Evolutionary conservation across 2,329 filamentous ascomycete genomes (phyloP).

Genomic region (Trichoderma brevicompactum): DNA sequence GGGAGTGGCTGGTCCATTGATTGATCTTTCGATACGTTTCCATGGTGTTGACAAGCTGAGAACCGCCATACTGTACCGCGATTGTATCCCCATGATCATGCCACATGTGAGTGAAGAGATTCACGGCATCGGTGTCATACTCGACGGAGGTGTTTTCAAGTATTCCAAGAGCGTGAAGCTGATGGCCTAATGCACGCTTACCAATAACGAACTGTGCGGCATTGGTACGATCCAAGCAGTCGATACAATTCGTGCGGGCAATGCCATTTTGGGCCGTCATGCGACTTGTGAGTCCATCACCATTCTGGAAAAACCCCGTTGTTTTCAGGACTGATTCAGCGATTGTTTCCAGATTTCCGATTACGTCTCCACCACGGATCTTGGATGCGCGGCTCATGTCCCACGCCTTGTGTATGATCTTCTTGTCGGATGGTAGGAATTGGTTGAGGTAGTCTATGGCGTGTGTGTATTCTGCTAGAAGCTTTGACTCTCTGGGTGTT

Average conservation of each 20-base stretch:
- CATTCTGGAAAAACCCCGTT: conserved; percentile 96
- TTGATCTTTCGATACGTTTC: conserved; percentile 99
- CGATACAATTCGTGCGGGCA: conserved; percentile 95
- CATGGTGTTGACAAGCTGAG: conserved; percentile 98
- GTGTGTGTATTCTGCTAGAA: conserved; percentile 83
- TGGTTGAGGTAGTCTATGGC: conserved; percentile 93
- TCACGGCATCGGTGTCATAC: conserved; percentile 94
- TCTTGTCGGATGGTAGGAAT: conserved; percentile 80
- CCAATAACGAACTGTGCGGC: conserved; percentile 98
- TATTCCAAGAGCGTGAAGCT: conserved; percentile 89
- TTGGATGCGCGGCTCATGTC: conserved; percentile 98
- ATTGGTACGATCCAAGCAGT: conserved; percentile 95
- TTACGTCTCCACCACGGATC: conserved; percentile 89
- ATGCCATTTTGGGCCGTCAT: conserved; percentile 84
- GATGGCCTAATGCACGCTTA: conserved; percentile 88
- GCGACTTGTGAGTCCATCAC: conserved; percentile 68
- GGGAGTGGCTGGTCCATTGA: conserved; percentile 95
- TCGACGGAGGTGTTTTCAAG: conserved; percentile 78
- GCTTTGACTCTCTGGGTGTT: conserved; percentile 86
- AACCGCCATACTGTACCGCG: conserved; percentile 95
- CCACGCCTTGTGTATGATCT: conserved; percentile 93
- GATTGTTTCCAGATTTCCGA: conserved; percentile 86
- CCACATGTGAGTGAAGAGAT: conserved; percentile 97
- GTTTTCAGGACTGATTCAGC: conserved; percentile 82
- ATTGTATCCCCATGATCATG: conserved; percentile 98